phyloP scores from a whole-genome alignment of 306 rosid genomes.

The Betula pendula region DNA sequence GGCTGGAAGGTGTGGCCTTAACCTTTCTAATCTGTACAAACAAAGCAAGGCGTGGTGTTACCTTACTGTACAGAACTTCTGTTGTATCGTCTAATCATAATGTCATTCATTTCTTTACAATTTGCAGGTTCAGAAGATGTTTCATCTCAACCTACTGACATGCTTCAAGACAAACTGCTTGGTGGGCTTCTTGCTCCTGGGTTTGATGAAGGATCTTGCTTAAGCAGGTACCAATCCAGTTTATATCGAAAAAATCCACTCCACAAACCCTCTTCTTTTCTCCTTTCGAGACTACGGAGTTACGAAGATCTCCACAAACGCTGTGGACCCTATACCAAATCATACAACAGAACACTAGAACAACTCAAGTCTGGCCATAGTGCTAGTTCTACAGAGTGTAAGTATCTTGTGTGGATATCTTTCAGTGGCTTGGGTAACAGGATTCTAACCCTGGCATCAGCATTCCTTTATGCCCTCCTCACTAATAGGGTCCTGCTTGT shows the following conservation, averaged over 20 bases:
- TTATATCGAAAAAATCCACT: conserved; percentile 38
- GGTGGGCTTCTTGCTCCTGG: conserved; percentile 56
- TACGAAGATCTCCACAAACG: conserved; percentile 62
- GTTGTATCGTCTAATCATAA: not conserved
- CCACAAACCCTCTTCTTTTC: conserved; percentile 55
- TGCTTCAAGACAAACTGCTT: conserved; percentile 44
- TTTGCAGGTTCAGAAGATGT: conserved; percentile 36
- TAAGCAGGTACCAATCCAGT: conserved; percentile 61
- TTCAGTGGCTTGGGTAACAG: conserved; percentile 76
- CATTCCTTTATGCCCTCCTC: conserved; percentile 74
- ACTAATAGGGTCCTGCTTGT: conserved; percentile 66
- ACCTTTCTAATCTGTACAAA: not conserved
- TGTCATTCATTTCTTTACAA: not conserved
- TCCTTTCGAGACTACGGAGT: conserved; percentile 52
- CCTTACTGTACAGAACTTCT: not conserved
- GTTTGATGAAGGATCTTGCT: conserved; percentile 60
- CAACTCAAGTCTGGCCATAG: conserved; percentile 49
- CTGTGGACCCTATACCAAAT: conserved; percentile 67
- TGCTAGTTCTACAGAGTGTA: conserved; percentile 41
- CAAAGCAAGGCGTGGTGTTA: not conserved
- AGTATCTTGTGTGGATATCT: conserved; percentile 69
- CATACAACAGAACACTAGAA: conserved; percentile 54
- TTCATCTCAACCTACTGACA: conserved; percentile 22
- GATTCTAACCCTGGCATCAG: conserved; percentile 63
- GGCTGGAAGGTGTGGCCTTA: not conserved